These are phyloP conservation scores for Aschersonia sp. DNA, from an alignment of 2,329 filamentous ascomycete species.

Conservation along the genomic window DNA sequence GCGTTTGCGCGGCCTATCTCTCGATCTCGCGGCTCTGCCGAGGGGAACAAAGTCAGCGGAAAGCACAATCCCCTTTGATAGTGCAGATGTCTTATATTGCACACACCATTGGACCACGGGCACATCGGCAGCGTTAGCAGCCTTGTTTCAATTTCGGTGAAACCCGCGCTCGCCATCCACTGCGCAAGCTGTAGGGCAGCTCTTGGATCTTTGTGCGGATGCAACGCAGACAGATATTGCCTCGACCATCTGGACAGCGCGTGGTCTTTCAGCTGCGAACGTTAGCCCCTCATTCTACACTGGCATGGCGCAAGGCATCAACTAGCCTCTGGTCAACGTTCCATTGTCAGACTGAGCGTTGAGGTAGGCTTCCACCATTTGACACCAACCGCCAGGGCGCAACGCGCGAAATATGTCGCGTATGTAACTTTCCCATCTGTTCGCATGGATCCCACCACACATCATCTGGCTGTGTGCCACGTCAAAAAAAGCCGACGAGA, in stretches of 20 bases:
- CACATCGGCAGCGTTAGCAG: constrained; percentile 57
- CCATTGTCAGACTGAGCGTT: constrained; percentile 80
- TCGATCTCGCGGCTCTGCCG: neutral
- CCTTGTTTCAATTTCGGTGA: constrained; percentile 51
- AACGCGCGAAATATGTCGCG: constrained; percentile 60
- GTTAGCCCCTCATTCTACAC: constrained; percentile 2
- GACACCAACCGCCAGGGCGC: constrained; percentile 68
- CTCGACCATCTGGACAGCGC: constrained; percentile 55
- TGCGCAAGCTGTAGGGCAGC: constrained; percentile 44
- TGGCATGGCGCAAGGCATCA: neutral
- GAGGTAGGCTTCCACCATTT: constrained; percentile 79
- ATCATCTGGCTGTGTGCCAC: constrained; percentile 68
- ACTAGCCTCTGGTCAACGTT: constrained; percentile 48
- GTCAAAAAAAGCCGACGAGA: constrained; percentile 60
- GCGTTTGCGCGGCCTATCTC: neutral
- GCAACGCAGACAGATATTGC: constrained; percentile 45
- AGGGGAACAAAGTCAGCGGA: too few relatives aligned
- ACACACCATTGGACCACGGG: constrained; percentile 50
- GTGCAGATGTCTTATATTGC: neutral
- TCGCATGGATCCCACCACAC: constrained; percentile 54
- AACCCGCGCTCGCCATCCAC: constrained; percentile 47
- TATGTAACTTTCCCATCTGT: constrained; percentile 64
- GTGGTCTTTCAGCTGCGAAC: constrained; percentile 30
- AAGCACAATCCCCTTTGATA: too few relatives aligned
- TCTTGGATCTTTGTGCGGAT: constrained; percentile 51